These are phyloP conservation scores for Ophiosphaerella korrae DNA, from an alignment of 2,329 filamentous ascomycete genomes.

Conservation along the genomic window DNA sequence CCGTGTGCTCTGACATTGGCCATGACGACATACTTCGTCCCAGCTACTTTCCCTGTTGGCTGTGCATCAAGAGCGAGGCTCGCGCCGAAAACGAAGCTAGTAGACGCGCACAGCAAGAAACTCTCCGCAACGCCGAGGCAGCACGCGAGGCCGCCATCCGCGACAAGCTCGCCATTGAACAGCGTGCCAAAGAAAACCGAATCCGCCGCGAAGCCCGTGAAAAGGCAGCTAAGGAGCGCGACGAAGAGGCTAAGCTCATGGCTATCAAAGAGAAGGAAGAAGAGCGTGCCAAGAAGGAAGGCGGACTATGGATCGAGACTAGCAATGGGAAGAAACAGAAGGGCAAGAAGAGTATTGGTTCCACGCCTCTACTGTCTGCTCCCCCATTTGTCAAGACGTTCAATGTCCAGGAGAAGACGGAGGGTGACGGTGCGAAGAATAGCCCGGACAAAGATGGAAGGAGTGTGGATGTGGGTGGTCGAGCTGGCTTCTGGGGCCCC, in stretches of 20 bases:
- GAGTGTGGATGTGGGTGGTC: slow-evolving; percentile 16
- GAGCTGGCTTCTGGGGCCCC: slow-evolving; percentile 32
- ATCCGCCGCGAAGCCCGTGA: slow-evolving; percentile 28
- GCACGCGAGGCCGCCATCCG: slow-evolving; percentile 13
- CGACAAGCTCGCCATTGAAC: slow-evolving; percentile 14
- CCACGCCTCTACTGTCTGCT: neutral
- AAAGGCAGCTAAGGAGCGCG: slow-evolving; percentile 27
- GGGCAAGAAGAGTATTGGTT: slow-evolving; percentile 11
- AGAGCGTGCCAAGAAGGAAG: slow-evolving; percentile 22
- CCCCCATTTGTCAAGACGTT: slow-evolving; percentile 12
- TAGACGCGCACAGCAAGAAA: slow-evolving; percentile 3
- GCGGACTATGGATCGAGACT: slow-evolving; percentile 27
- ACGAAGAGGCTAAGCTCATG: slow-evolving; percentile 15
- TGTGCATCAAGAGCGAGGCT: slow-evolving; percentile 24
- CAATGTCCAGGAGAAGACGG: slow-evolving; percentile 17
- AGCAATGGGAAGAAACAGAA: slow-evolving; percentile 20
- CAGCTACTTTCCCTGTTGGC: slow-evolving; percentile 31
- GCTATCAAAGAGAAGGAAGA: slow-evolving; percentile 20
- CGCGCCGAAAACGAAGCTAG: slow-evolving; percentile 15
- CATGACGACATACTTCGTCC: slow-evolving; percentile 12
- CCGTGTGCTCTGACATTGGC: slow-evolving; percentile 21
- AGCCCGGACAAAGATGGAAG: slow-evolving; percentile 12
- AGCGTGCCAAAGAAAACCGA: slow-evolving; percentile 23
- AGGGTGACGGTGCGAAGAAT: slow-evolving; percentile 8
- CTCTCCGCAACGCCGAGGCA: slow-evolving; percentile 10